Evolutionary conservation across 202 grass and related monocot species (phyloP), one percentile per base, ranked within the genome.

Genomic region (Zoysia matrella): DNA sequence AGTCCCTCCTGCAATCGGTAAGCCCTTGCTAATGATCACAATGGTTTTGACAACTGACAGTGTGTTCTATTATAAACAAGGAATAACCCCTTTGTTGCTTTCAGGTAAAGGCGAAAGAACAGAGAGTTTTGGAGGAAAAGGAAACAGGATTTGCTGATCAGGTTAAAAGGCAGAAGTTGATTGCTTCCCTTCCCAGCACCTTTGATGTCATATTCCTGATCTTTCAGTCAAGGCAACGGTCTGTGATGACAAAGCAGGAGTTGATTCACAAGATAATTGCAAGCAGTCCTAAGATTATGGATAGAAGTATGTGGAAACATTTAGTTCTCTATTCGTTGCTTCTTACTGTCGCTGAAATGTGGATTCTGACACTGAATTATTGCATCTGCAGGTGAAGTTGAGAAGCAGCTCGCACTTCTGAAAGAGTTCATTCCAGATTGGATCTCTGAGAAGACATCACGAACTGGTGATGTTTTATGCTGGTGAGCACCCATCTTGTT

Each of bases 1-100:
- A 83, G 53, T 85, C 92, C 44, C 88, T 98, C 42, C 75, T 94
- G 56, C 84, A 90, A 42, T 94, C 90, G 44, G 92, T 97, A 87
- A 88, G 90, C 63, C 54, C 36, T 69, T 78, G n/a, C 2, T 42
- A 13, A 81, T 60, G 9, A 16, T 22, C 70, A 36, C 14, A 52
- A 44, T 73, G 18, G 50, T 67, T 53, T 60, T 15, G 2, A 69
- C 44, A 73, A 9, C 48, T 70, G 54, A 51, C 2, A 13, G 47
- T 77, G 60, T 73, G 6, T 72, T 68, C 7, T 60, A 40, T 47
- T 51, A 39, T 56, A 73, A 47, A 73, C 68, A 50, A 12, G 67
- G 8, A 47, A 72, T 84, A 36, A 73, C 10, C 22, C 45, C 39
- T 64, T 2, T 79, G 5, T 67, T 44, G 16, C 43, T 77, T 79